These are phyloP conservation scores for Scutellaria galericulata DNA, from an alignment of 257 asterid genomes.

Conservation along the genomic window DNA sequence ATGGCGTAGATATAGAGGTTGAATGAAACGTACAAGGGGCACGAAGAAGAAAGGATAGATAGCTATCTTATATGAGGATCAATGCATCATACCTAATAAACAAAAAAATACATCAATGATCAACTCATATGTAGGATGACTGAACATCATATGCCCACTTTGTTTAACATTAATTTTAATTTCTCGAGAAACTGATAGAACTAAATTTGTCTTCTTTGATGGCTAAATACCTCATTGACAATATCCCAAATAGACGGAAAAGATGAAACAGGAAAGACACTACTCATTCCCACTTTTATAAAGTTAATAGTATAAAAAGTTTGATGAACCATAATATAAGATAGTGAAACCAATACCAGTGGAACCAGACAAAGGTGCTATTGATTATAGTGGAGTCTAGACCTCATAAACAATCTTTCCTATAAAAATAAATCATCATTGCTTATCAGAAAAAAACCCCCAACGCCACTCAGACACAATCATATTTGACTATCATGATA, in stretches of 20 bases:
- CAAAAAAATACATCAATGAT: neutral
- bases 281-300: slow-evolving; percentile 40
- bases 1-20: neutral
- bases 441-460: slow-evolving; percentile 47
- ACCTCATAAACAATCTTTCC: slow-evolving; percentile 55
- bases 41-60: neutral
- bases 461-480: slow-evolving; percentile 53
- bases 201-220: slow-evolving; percentile 15
- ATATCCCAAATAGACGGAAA: slow-evolving; percentile 28
- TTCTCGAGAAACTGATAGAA: slow-evolving; percentile 1
- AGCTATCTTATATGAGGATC: too few relatives aligned
- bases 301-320: slow-evolving; percentile 36
- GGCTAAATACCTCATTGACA: slow-evolving; percentile 29
- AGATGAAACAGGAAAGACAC: slow-evolving; percentile 38
- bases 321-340: slow-evolving; percentile 32
- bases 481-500: slow-evolving; percentile 42
- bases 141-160: neutral
- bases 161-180: too few relatives aligned
- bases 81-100: neutral
- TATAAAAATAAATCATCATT: slow-evolving; percentile 49
- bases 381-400: slow-evolving; percentile 56
- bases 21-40: neutral
- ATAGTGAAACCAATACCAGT: slow-evolving; percentile 43
- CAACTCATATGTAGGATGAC: neutral
- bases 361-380: slow-evolving; percentile 53